A percentile compares a stretch with the other conserved stretches of the same genome.
phyloP scores from a whole-genome alignment of 257 asterid genomes.

The Nicotiana sylvestris region DNA sequence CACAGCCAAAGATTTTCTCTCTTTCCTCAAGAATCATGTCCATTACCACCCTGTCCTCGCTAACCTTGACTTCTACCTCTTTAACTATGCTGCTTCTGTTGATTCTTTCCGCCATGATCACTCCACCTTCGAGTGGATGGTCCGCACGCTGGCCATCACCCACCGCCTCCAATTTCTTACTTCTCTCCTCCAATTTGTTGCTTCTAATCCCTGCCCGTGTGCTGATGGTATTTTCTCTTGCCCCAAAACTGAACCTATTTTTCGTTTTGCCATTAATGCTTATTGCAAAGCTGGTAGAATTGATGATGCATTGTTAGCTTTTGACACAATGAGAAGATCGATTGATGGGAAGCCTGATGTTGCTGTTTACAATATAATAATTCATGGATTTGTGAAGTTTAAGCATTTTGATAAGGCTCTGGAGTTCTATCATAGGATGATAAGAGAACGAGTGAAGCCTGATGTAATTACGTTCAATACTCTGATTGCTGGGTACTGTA shows the following conservation, averaged over 20 bases:
- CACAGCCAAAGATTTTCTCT: conserved; percentile 59
- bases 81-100: conserved; percentile 71
- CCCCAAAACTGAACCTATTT: conserved; percentile 60
- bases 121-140: conserved; percentile 78
- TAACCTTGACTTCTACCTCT: conserved; percentile 89
- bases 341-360: conserved; percentile 76
- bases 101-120: conserved; percentile 93
- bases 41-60: conserved; percentile 71
- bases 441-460: conserved; percentile 62
- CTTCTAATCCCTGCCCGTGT: conserved; percentile 90
- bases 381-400: conserved; percentile 69
- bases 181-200: conserved; percentile 59
- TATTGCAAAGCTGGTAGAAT: conserved; percentile 62
- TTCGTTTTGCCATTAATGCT: conserved; percentile 58
- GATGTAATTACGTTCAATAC: conserved; percentile 70
- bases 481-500: conserved; percentile 74
- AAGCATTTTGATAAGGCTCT: conserved; percentile 46
- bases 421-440: conserved; percentile 57
- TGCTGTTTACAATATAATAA: conserved; percentile 58
- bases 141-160: conserved; percentile 64
- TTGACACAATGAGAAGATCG: conserved; percentile 60
- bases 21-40: conserved; percentile 55
- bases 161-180: conserved; percentile 70
- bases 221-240: conserved; percentile 90
- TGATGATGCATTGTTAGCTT: conserved; percentile 53